Evolutionary conservation across 2,329 filamentous ascomycete genomes (phyloP), one percentile per base, ranked within the genome.

Genomic region (Penicillium sp.): DNA sequence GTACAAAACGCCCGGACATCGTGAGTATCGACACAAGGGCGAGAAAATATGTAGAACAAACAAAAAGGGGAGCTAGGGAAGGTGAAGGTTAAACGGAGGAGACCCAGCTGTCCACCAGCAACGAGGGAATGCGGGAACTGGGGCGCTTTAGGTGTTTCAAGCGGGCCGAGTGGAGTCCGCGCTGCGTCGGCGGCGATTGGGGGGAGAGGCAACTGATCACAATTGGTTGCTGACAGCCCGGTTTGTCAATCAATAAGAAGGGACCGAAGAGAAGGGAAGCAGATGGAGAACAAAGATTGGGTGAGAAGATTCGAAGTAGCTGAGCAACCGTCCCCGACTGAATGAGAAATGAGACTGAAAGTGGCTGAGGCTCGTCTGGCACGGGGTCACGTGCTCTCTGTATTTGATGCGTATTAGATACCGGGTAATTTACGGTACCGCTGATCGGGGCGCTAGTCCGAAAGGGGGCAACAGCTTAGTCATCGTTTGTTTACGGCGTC

Each of bases 1-100:
- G 83, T 70, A 89, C 87, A 74, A 90, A 90, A 71, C 87, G 84
- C 69, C 86, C 86, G 66, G 86, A 83, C 87, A 90, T 90, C 52
- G 51, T 65, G 52, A 53, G 53, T 54, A 58, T 54, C 56, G 43
- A 58, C 50, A 36, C 46, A 40, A 46, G 55, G 13, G 46, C 47
- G 36, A 51, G 37, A 42, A 51, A 47, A 40, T 28, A 43, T 28
- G 24, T n/a, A n/a, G n/a, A n/a, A n/a, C n/a, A n/a, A 43, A 56
- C 24, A 34, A 39, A 54, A 48, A 48, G 48, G 23, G 40, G 49
- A 37, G 36, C 28, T 42, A 16, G 21, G 50, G 49, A 55, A 64
- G 59, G 53, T 48, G 59, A 60, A 58, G 62, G 62, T 64, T 18
- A 52, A 56, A 56, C n/a, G 48, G 52, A 58, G 48, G 50, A 53